Conservation (phyloP, 179 eudicot species). For the Camellia oleifera region DNA sequence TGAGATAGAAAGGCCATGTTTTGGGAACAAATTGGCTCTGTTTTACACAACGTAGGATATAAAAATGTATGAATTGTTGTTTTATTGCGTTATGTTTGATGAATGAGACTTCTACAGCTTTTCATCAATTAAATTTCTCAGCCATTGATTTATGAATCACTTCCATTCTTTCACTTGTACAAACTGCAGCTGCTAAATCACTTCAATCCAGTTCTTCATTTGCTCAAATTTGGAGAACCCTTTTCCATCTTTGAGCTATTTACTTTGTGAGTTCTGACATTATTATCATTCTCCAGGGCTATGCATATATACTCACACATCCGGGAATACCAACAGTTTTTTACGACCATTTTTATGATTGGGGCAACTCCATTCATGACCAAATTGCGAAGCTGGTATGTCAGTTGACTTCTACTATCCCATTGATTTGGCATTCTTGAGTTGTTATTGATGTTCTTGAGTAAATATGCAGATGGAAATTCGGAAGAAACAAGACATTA, state of each 20-base stretch:
- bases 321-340: conserved; percentile 86
- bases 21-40: background rate
- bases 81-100: background rate
- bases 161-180: background rate
- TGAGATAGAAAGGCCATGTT: background rate
- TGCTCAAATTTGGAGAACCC: background rate
- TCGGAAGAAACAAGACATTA: conserved; percentile 57
- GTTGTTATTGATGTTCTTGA: conserved; percentile 1
- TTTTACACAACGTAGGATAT: background rate
- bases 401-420: background rate
- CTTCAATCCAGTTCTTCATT: background rate
- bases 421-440: conserved; percentile 6
- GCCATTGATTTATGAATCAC: background rate
- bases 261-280: conserved; percentile 1
- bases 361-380: conserved; percentile 76
- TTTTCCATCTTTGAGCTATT: background rate
- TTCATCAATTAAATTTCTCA: background rate
- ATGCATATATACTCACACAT: conserved; percentile 89
- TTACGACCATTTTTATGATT: conserved; percentile 91
- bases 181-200: background rate
- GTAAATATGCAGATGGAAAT: conserved; percentile 52
- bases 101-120: background rate
- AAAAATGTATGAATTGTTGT: background rate
- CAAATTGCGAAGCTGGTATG: conserved; percentile 88
- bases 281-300: conserved; percentile 52